Base-by-base conservation (phyloP, 23 red algal species). In the Pyropia yezoensis region DNA sequence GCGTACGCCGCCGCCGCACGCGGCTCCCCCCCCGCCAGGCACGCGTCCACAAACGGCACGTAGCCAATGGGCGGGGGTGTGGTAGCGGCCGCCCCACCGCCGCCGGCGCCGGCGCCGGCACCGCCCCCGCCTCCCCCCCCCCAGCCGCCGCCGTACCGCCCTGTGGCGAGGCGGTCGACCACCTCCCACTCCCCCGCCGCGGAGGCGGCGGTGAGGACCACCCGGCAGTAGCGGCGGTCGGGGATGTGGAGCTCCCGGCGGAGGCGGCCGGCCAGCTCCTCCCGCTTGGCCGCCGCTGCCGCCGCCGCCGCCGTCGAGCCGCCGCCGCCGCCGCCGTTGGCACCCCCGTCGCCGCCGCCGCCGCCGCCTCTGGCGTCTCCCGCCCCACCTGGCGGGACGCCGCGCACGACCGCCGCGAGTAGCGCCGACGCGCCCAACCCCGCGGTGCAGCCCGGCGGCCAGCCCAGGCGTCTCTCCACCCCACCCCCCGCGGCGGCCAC, bases 21-120 rank as follows among this genome's bases (percentile, higher is more conserved):
- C 49, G 67, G 69, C 62, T 49, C 68, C 49, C 54, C 34, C n/a
- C 75, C 34, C 71, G 61, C 69, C 50, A 85, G 33, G 33, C 80
- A 85, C 15, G 50, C 74, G 75, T 85, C 80, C 9, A 85, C 80
- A 67, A 85, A 85, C 13, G 80, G 54, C 6, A 65, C 66, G 49
- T 75, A 51, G 8, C 80, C 80, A 28, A 85, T 85, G 45, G 80
- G 80, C n/a, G 80, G 80, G 26, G 69, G 69, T 18, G 60, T 65
- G 23, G 30, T 33, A 6, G 3, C 30, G 3, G 2, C 30, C 30
- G 6, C 6, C 3, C 70, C 51, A 16, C 13, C n/a, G 8, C 80
- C 79, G 15, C 67, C 69, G 16, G 49, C 17, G 24, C 45, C 60
- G 26, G 80, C 73, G 49, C 68, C 54, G n/a, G n/a, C n/a, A n/a